Base-by-base conservation (phyloP, 106 monocot genomes). In the Platanthera zijinensis region DNA sequence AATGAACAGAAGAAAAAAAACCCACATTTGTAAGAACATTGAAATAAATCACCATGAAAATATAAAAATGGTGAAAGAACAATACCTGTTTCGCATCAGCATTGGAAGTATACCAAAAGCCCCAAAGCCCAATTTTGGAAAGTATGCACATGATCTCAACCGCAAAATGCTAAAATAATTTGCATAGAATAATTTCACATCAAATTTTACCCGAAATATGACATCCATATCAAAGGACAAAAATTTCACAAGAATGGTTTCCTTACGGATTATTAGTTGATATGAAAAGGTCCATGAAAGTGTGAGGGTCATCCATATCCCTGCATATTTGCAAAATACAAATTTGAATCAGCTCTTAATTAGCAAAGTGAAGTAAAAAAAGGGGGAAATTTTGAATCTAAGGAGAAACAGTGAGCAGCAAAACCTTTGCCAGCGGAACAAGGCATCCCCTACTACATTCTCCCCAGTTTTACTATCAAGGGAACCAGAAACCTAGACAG, bases 381-480 rank as follows among this genome's bases (percentile, higher is more conserved):
- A 25, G 25, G 25, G 25, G 19, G 19, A 66, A 50, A 74, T 47
- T 0, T 52, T 52, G 28, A 13, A 59, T 79, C 8, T 22, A 9
- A 6, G 13, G 19, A 14, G 25, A 73, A 19, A 54, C 51, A 46
- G 73, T 19, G 70, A 61, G 5, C 5, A 74, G 50, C 48, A 74
- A 12, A 74, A 97, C 96, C 86, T 97, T 74, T 97, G 96, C 96
- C 96, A 97, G 74, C 89, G 93, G 72, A 97, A 93, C 12, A 97
- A 82, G 77, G 93, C 96, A 86, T 86, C 84, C 57, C 89, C 93
- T 62, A 84, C 84, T 12, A 91, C 84, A 80, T 72, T 76, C 10
- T 49, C 83, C 56, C 78, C 82, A 51, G 77, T 69, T 78, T 81
- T 84, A 69, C 50, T 39, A 78, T 91, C 80, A 74, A 84, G 83